Percentiles rank a stretch among this genome's conserved stretches.
These are phyloP conservation scores for Fragilaria crotonensis DNA, from an alignment of 108 stramenopile genomes.

Conservation along the genomic window DNA sequence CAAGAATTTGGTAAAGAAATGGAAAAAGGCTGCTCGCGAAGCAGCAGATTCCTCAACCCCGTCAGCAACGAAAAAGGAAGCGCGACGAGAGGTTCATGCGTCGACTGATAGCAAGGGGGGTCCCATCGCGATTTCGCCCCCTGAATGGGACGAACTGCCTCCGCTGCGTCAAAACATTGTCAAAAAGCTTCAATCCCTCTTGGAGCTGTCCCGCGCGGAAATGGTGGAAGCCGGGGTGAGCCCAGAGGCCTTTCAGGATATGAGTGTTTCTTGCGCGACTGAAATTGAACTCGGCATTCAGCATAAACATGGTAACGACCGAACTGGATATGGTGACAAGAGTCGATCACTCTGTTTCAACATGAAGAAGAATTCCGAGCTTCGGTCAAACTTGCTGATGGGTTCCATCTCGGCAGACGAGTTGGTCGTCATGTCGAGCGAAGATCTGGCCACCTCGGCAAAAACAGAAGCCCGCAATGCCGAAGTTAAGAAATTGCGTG, in stretches of 20 bases:
- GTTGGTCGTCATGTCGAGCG: constrained; percentile 57
- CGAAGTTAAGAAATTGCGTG: constrained; percentile 51
- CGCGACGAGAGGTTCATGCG: no score
- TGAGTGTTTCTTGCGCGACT: constrained; percentile 51
- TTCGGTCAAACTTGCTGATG: constrained; percentile 54
- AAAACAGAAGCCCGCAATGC: constrained; percentile 50
- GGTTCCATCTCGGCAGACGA: constrained; percentile 43
- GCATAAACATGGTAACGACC: constrained; percentile 26
- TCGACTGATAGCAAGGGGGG: constrained; percentile 12
- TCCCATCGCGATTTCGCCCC: constrained; percentile 18
- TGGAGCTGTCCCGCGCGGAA: constrained; percentile 32
- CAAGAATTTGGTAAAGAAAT: constrained; percentile 73
- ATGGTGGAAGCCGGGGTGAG: constrained; percentile 57
- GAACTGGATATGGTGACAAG: constrained; percentile 61
- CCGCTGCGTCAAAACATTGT: constrained; percentile 58
- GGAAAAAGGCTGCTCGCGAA: constrained; percentile 79
- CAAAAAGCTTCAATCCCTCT: constrained; percentile 56
- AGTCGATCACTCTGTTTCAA: constrained; percentile 76
- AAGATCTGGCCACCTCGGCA: constrained; percentile 67
- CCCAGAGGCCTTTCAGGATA: constrained; percentile 50
- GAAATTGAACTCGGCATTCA: constrained; percentile 69
- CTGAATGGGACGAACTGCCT: constrained; percentile 60
- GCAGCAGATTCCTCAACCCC: constrained; percentile 12
- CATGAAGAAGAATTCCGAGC: constrained; percentile 68
- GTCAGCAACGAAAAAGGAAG: background rate